phyloP scores from a whole-genome alignment of 495 filamentous ascomycete genomes.

The Neurospora discreta region DNA sequence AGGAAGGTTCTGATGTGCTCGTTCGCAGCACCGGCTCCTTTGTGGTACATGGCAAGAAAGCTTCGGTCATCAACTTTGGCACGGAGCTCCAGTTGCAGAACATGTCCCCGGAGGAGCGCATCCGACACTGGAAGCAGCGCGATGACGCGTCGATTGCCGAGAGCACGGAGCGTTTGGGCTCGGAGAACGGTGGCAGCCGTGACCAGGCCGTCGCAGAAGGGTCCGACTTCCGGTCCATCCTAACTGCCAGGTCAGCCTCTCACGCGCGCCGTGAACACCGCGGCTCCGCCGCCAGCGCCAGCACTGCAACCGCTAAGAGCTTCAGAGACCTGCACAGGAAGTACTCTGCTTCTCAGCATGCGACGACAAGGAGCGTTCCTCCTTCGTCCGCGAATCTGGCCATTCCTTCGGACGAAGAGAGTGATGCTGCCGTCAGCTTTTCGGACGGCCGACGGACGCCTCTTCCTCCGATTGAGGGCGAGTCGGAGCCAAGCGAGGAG shows the following conservation, averaged over 20 bases:
- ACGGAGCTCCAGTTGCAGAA: constrained; percentile 82
- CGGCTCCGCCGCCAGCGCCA: constrained; percentile 42
- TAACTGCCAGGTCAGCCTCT: constrained; percentile 15
- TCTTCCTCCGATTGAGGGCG: constrained; percentile 38
- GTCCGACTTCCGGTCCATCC: constrained; percentile 22
- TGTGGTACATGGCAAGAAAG: constrained; percentile 95
- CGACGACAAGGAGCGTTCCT: constrained; percentile 11
- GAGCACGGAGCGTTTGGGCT: neutral
- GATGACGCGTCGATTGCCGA: constrained; percentile 15
- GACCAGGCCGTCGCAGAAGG: constrained; percentile 1
- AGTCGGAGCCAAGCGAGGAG: constrained; percentile 14
- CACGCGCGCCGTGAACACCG: constrained; percentile 30
- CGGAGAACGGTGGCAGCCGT: constrained; percentile 8
- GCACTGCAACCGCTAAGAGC: constrained; percentile 44
- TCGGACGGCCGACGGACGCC: constrained; percentile 45
- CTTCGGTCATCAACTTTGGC: constrained; percentile 88
- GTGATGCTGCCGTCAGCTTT: constrained; percentile 43
- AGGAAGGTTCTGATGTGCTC: constrained; percentile 52
- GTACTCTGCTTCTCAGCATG: constrained; percentile 34
- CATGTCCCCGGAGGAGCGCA: constrained; percentile 66
- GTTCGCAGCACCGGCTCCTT: constrained; percentile 75
- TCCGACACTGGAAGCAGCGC: constrained; percentile 37
- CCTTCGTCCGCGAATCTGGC: constrained; percentile 16
- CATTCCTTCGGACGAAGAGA: constrained; percentile 43
- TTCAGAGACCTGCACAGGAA: constrained; percentile 43